phyloP scores from a whole-genome alignment of 73 alveolate species.

The Paramecium biaurelia region DNA sequence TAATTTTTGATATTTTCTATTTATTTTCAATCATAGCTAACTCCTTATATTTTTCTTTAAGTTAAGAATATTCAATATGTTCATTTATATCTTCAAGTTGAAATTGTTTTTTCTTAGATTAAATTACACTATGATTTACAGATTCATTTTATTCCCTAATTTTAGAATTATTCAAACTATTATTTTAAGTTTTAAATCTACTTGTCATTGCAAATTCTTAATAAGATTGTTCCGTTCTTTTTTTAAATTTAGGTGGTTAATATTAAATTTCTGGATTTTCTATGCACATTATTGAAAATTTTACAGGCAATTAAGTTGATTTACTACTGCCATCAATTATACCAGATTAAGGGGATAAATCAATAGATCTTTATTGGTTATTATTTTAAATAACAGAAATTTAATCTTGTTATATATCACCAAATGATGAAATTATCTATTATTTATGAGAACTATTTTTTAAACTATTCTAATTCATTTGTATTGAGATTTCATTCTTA shows the following conservation, averaged over 20 bases:
- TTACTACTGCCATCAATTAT: conserved; percentile 17
- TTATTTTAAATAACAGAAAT: neutral
- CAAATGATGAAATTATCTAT: neutral
- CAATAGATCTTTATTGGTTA: neutral
- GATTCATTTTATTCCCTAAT: neutral
- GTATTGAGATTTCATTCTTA: neutral
- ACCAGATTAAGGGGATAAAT: neutral
- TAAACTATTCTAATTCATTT: neutral
- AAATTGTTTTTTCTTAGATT: neutral
- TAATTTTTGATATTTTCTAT: neutral
- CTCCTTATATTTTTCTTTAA: neutral
- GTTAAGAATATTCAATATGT: neutral
- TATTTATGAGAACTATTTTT: neutral
- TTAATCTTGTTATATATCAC: neutral
- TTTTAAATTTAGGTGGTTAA: neutral
- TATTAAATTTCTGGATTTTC: neutral
- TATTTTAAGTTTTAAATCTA: neutral
- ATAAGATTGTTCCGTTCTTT: neutral
- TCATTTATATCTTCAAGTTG: neutral
- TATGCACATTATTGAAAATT: neutral
- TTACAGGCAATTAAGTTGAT: conserved; percentile 3
- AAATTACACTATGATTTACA: neutral
- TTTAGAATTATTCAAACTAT: neutral
- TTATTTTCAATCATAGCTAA: neutral
- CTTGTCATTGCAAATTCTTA: neutral